Evolutionary conservation across 179 eudicot genomes (phyloP), one percentile per base, ranked within the genome.

Genomic region (Drosera spatulata): DNA sequence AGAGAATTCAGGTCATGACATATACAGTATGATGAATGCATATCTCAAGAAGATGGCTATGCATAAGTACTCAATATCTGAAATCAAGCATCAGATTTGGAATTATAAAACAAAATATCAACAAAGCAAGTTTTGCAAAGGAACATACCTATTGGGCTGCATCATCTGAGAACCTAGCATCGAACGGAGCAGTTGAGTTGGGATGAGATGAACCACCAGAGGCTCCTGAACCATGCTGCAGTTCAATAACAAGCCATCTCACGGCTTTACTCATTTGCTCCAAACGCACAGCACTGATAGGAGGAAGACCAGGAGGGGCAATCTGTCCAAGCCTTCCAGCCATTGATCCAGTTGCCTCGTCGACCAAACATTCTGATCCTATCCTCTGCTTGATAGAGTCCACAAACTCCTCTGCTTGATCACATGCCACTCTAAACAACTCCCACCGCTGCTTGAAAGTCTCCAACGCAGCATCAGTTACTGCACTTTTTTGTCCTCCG

Each of bases 241-340:
- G 68, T 62, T 91, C 98, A 53, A 91, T 84, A 50, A 88, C 96
- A 39, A 88, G 83, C 88, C 91, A 88, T 66, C 98, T 63, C 61
- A 91, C 96, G 0, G 98, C 98, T 73, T 88, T 91, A 73, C 98
- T 91, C 98, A 88, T 91, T 66, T 88, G 98, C 57, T 91, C 98
- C 73, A 91, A 76, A 56, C 96, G 74, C 45, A 91, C 96, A 0
- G 95, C 98, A 76, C 98, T 91, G 4, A 91, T 88, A 5, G 98
- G 98, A 4, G 88, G 85, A 60, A 91, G 85, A 47, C 91, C 91
- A 47, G 70, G 47, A 51, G 71, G 33, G 66, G 49, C 71, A 38
- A 66, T 64, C 70, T 79, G 78, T 13, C 96, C 89, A 10, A 86
- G 71, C 74, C 66, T 85, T 51, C 69, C 73, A 10, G 73, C 46